A percentile compares a stretch with the other conserved stretches of the same genome.
phyloP scores from a whole-genome alignment of 768 basidiomycete genomes.

The Phallus indusiatus region DNA sequence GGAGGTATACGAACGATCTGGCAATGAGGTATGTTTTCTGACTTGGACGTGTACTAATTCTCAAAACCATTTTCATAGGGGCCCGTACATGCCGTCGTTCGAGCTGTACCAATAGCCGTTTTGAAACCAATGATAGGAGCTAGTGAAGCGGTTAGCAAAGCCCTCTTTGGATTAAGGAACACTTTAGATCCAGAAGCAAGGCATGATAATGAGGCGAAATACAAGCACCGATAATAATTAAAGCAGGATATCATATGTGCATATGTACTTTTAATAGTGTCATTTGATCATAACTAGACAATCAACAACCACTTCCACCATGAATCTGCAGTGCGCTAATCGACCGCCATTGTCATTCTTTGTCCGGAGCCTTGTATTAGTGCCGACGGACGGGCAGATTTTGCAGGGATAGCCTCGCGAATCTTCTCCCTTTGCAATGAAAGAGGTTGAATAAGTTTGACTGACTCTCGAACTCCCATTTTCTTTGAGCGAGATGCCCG shows the following conservation, averaged over 20 bases:
- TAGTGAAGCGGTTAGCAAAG: conserved; percentile 93
- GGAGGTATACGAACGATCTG: conserved; percentile 95
- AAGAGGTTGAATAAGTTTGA: conserved; percentile 61
- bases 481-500: conserved; percentile 63
- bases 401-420: conserved; percentile 72
- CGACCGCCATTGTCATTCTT: conserved; percentile 87
- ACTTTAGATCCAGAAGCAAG: conserved; percentile 79
- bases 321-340: conserved; percentile 31
- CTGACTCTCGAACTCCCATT: conserved; percentile 42
- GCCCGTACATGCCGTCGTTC: conserved; percentile 85
- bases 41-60: conserved; percentile 5
- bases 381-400: conserved; percentile 54
- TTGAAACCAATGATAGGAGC: conserved; percentile 98
- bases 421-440: conserved; percentile 27
- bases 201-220: conserved; percentile 85
- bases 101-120: conserved; percentile 96
- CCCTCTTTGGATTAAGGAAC: conserved; percentile 87
- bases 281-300: not conserved
- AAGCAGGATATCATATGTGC: not conserved
- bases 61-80: conserved; percentile 50
- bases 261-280: not conserved
- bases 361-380: conserved; percentile 77
- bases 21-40: conserved; percentile 60
- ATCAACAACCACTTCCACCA: not conserved
- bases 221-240: conserved; percentile 60